Evolutionary conservation across 176 grass and related monocot genomes (phyloP).

Genomic region (Microstegium vimineum): DNA sequence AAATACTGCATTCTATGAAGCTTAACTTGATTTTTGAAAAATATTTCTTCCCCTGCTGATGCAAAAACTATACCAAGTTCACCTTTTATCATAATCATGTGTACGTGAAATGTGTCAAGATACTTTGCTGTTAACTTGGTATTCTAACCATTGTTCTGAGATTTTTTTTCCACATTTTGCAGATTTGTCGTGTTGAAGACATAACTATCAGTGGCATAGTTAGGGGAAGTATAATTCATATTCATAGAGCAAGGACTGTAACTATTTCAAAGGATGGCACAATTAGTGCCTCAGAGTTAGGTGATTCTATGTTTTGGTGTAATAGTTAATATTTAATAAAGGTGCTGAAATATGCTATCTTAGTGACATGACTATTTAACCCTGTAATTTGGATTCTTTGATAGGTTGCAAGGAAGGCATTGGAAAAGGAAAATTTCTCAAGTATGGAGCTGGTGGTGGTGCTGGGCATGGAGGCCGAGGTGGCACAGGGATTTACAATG

Average conservation of each 20-base stretch:
- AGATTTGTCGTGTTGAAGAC: slow-evolving; percentile 99
- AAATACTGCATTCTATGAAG: background rate
- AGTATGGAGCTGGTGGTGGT: slow-evolving; percentile 84
- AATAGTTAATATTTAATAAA: slow-evolving; percentile 11
- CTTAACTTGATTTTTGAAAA: background rate
- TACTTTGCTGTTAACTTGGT: background rate
- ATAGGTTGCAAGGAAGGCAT: slow-evolving; percentile 95
- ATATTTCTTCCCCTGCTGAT: slow-evolving; percentile 8
- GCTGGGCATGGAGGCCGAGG: slow-evolving; percentile 93
- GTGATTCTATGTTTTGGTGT: slow-evolving; percentile 63
- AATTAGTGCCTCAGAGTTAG: slow-evolving; percentile 97
- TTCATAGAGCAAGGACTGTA: slow-evolving; percentile 97
- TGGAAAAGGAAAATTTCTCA: slow-evolving; percentile 74
- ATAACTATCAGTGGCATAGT: slow-evolving; percentile 75
- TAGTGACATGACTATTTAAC: slow-evolving; percentile 24
- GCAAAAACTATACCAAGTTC: slow-evolving; percentile 6
- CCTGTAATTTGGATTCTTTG: slow-evolving; percentile 13
- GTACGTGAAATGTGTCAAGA: background rate
- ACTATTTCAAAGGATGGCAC: slow-evolving; percentile 61
- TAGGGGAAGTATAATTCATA: slow-evolving; percentile 91
- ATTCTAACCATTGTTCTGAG: slow-evolving; percentile 12
- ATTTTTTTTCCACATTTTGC: slow-evolving; percentile 7
- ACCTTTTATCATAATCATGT: slow-evolving; percentile 2
- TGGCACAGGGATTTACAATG: slow-evolving; percentile 82
- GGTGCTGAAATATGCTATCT: slow-evolving; percentile 7